Evolutionary conservation across 345 rosid genomes (phyloP).

Genomic region (Garcia nutans): DNA sequence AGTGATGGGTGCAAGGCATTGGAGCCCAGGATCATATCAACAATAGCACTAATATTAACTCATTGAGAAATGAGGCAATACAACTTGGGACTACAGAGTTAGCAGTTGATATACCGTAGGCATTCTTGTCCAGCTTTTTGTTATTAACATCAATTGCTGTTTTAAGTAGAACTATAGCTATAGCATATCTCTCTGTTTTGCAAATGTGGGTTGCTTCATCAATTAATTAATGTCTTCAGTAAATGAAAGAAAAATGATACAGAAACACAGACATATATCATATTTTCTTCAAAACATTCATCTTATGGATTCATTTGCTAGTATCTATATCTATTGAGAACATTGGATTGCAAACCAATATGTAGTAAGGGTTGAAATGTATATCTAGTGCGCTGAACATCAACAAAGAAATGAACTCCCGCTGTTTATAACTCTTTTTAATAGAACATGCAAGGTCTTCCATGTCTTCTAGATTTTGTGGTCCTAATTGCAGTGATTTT

Average conservation of each 20-base stretch:
- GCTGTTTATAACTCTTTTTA: neutral
- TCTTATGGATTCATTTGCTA: no score
- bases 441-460: neutral
- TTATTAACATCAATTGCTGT: neutral
- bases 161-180: neutral
- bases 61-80: slow-evolving; percentile 1
- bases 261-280: no score
- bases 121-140: neutral
- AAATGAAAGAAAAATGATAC: neutral
- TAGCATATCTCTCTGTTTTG: neutral
- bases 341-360: no score
- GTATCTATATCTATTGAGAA: no score
- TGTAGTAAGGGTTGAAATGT: no score
- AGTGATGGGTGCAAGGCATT: neutral
- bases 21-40: neutral
- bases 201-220: neutral
- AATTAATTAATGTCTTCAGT: neutral
- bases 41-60: slow-evolving; percentile 2
- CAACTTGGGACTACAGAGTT: neutral
- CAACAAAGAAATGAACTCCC: neutral
- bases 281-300: no score
- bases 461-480: neutral
- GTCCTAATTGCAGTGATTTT: neutral
- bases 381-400: no score
- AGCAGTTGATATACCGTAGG: neutral